phyloP scores from a whole-genome alignment of 192 early-diverging fungal species.

The Pilaira anomala region DNA sequence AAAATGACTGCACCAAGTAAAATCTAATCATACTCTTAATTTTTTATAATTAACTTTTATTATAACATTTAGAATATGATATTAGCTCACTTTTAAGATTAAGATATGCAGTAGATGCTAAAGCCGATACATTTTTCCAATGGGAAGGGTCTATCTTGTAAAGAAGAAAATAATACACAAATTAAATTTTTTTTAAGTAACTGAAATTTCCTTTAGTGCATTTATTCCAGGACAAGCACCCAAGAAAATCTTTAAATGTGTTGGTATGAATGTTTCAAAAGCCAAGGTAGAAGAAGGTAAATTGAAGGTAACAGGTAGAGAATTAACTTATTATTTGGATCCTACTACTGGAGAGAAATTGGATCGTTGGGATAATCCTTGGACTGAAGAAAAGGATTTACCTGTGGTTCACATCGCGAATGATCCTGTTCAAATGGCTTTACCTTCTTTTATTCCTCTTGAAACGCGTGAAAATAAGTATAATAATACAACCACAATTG shows the following conservation, averaged over 20 bases:
- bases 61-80: too few species aligned
- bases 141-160: constrained; percentile 19
- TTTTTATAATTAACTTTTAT: too few species aligned
- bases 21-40: too few species aligned
- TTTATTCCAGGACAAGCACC: constrained; percentile 15
- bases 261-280: constrained; percentile 25
- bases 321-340: constrained; percentile 21
- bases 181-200: neutral
- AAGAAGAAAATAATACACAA: neutral
- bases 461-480: neutral
- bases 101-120: constrained; percentile 8
- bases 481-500: neutral
- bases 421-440: constrained; percentile 22
- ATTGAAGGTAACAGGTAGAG: constrained; percentile 10
- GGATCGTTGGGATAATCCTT: constrained; percentile 15
- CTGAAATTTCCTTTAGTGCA: neutral
- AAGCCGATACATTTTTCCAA: constrained; percentile 14
- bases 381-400: constrained; percentile 6
- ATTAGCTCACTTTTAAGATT: neutral
- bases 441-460: neutral
- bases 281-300: neutral
- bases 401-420: constrained; percentile 23
- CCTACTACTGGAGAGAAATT: constrained; percentile 13
- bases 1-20: too few species aligned
- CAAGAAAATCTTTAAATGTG: constrained; percentile 11